phyloP scores from a whole-genome alignment of 2,329 filamentous ascomycete genomes.

The Monosporascus sp. region DNA sequence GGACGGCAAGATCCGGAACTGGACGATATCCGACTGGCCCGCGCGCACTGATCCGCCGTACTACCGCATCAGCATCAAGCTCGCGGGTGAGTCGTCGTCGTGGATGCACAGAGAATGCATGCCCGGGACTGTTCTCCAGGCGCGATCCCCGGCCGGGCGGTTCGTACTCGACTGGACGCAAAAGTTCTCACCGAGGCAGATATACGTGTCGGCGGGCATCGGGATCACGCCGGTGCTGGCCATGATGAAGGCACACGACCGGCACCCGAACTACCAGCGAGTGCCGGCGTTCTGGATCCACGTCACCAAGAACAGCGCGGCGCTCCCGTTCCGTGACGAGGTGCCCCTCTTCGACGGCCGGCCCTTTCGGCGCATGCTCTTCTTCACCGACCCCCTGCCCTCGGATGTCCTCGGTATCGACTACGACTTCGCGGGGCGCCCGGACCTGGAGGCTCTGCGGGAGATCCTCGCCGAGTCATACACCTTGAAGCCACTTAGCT shows the following conservation, averaged over 20 bases:
- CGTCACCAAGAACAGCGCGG: conserved; percentile 7
- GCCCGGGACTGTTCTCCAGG: conserved; percentile 7
- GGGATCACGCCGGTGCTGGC: conserved; percentile 20
- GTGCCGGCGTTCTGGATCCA: conserved; percentile 18
- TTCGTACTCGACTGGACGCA: conserved; percentile 16
- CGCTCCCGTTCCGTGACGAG: conserved; percentile 10
- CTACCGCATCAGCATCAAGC: conserved; percentile 20
- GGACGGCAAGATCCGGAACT: conserved; percentile 10
- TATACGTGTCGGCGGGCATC: conserved; percentile 21
- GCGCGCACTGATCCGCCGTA: conserved; percentile 10
- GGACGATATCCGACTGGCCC: conserved; percentile 20
- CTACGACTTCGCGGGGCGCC: conserved; percentile 13
- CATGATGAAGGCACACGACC: conserved; percentile 20
- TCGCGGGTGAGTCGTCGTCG: conserved; percentile 6
- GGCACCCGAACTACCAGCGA: conserved; percentile 10
- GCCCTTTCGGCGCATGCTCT: conserved; percentile 9
- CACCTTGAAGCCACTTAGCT: conserved; percentile 12
- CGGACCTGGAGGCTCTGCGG: conserved; percentile 6
- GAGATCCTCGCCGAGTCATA: conserved; percentile 9
- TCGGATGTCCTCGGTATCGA: conserved; percentile 8
- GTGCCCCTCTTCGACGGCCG: conserved; percentile 6
- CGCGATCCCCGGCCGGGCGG: conserved; percentile 16
- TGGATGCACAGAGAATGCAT: conserved; percentile 20
- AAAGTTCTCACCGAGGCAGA: conserved; percentile 7
- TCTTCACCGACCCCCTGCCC: conserved; percentile 13